These are phyloP conservation scores for Xerocomellus chrysenteron DNA, from an alignment of 768 basidiomycete species.

Conservation along the genomic window DNA sequence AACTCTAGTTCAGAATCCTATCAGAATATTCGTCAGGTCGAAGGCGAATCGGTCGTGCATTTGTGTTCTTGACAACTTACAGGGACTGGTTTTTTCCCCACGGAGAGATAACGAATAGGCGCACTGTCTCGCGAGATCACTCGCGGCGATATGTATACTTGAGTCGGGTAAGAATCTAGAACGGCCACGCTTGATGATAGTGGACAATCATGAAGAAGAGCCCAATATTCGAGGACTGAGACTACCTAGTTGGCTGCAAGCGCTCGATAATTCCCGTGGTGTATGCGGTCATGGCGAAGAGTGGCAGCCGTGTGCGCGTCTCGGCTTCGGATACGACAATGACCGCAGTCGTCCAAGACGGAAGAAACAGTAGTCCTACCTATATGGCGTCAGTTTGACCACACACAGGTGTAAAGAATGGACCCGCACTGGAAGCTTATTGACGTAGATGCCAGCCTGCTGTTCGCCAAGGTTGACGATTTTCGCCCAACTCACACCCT, in stretches of 20 bases:
- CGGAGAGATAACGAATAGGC: constrained; percentile 54
- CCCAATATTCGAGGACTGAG: not conserved
- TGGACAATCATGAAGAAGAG: not conserved
- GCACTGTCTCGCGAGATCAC: constrained; percentile 40
- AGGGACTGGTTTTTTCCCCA: constrained; percentile 9
- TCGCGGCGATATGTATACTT: constrained; percentile 43
- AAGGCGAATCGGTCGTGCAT: not conserved
- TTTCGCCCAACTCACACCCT: constrained; percentile 49
- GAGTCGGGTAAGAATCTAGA: constrained; percentile 52
- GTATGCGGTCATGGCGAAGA: constrained; percentile 51
- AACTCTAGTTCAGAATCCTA: constrained; percentile 37
- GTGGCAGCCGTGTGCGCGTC: constrained; percentile 43
- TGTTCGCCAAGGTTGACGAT: constrained; percentile 55
- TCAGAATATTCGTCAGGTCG: not conserved
- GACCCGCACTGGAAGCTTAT: constrained; percentile 43
- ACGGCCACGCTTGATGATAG: constrained; percentile 41
- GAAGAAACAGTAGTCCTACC: constrained; percentile 53
- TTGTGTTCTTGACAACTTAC: constrained; percentile 1
- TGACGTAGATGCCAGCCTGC: constrained; percentile 44
- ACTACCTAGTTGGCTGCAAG: constrained; percentile 49
- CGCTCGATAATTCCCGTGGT: constrained; percentile 40
- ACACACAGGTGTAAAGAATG: not conserved
- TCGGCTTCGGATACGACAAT: constrained; percentile 55
- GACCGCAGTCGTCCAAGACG: constrained; percentile 45
- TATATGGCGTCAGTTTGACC: constrained; percentile 20